A percentile compares a stretch with the other conserved stretches of the same genome.
Evolutionary conservation across 768 basidiomycete genomes (phyloP).

Genomic region (Sarcodon sp.): DNA sequence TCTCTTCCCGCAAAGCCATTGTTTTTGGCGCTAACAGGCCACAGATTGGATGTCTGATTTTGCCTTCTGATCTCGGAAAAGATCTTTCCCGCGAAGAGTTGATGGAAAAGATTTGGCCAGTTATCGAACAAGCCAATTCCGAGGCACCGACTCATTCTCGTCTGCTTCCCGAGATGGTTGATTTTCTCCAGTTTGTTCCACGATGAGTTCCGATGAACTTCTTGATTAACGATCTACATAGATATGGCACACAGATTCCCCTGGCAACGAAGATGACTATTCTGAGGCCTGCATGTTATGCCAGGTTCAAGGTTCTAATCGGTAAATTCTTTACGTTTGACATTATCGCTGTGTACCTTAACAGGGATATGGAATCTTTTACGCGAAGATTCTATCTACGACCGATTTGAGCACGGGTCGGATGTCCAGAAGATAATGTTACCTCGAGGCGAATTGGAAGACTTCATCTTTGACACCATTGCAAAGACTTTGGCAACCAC

Average conservation of each 20-base stretch:
- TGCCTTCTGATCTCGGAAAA: constrained; percentile 29
- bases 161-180: constrained; percentile 35
- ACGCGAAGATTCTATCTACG: constrained; percentile 18
- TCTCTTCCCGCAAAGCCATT: constrained; percentile 17
- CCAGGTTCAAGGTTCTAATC: constrained; percentile 33
- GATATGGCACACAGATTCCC: constrained; percentile 30
- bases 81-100: constrained; percentile 8
- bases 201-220: background rate
- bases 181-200: constrained; percentile 26
- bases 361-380: too few species aligned
- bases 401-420: constrained; percentile 28
- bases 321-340: constrained; percentile 11
- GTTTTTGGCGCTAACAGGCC: constrained; percentile 37
- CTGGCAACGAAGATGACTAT: constrained; percentile 39
- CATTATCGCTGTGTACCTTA: background rate
- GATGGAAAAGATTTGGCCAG: constrained; percentile 26
- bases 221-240: background rate
- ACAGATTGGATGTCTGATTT: constrained; percentile 36
- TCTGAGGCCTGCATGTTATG: constrained; percentile 35
- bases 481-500: constrained; percentile 20
- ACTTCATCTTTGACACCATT: constrained; percentile 22
- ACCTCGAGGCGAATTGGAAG: constrained; percentile 17
- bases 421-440: constrained; percentile 16
- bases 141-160: constrained; percentile 40
- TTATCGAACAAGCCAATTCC: constrained; percentile 35